Conservation (phyloP, 2,329 filamentous ascomycete species). For the Xylaria sp. region DNA sequence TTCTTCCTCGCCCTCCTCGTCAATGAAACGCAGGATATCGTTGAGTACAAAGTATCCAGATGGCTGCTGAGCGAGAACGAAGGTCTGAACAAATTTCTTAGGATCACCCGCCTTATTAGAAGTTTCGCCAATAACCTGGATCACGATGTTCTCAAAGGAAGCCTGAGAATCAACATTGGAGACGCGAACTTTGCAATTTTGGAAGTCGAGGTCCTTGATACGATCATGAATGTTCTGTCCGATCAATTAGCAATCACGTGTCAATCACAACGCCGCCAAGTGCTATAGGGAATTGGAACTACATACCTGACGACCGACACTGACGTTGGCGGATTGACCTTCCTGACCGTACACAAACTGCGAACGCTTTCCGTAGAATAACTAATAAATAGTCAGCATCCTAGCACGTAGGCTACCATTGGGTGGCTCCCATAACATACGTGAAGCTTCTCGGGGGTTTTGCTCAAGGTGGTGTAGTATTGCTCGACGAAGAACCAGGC, state of each 20-base stretch:
- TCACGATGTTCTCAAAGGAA: slow-evolving; percentile 92
- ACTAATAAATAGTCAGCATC: slow-evolving; percentile 54
- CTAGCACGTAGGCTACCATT: neutral
- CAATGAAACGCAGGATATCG: slow-evolving; percentile 94
- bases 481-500: slow-evolving; percentile 99
- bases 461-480: slow-evolving; percentile 98
- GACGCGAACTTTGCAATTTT: slow-evolving; percentile 97
- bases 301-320: slow-evolving; percentile 85
- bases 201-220: slow-evolving; percentile 91
- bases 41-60: slow-evolving; percentile 99
- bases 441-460: slow-evolving; percentile 91
- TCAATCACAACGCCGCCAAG: neutral
- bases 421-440: slow-evolving; percentile 54
- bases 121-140: slow-evolving; percentile 97
- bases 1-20: slow-evolving; percentile 82
- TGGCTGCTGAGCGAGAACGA: slow-evolving; percentile 93
- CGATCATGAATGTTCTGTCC: slow-evolving; percentile 88
- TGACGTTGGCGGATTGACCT: slow-evolving; percentile 86
- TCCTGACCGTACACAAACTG: slow-evolving; percentile 94
- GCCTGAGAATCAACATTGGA: slow-evolving; percentile 97
- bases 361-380: slow-evolving; percentile 96
- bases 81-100: slow-evolving; percentile 97
- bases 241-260: slow-evolving; percentile 12
- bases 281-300: slow-evolving; percentile 35
- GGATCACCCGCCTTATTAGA: slow-evolving; percentile 92